These are phyloP conservation scores for Penicillium parvum DNA, from an alignment of 495 filamentous ascomycete genomes.

Conservation along the genomic window DNA sequence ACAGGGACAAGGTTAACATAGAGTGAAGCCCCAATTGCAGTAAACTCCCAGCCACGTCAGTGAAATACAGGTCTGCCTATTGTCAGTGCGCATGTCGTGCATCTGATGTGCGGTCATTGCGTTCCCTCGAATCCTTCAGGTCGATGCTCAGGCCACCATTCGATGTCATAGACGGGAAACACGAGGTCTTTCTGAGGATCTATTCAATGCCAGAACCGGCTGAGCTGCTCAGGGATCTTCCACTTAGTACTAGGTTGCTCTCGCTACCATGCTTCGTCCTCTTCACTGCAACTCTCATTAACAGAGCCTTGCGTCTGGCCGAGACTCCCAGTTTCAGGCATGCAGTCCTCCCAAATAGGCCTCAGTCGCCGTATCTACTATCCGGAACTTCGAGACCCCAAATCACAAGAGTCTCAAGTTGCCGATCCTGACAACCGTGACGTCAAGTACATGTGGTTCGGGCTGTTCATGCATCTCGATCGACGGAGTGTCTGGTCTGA, in stretches of 20 bases:
- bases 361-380: no score
- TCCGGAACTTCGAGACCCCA: no score
- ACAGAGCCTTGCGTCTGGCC: no score
- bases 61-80: neutral
- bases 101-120: slow-evolving; percentile 15
- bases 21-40: neutral
- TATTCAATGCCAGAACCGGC: neutral
- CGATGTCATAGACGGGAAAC: neutral
- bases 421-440: slow-evolving; percentile 5
- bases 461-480: slow-evolving; percentile 17
- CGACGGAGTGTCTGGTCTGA: neutral
- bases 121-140: neutral
- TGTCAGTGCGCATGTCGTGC: slow-evolving; percentile 19
- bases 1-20: no score
- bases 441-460: slow-evolving; percentile 10
- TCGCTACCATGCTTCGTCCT: neutral
- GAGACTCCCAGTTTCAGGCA: no score
- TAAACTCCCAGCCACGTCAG: neutral
- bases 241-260: no score
- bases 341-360: no score
- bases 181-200: slow-evolving; percentile 9
- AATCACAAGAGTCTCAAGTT: neutral
- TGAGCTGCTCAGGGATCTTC: no score
- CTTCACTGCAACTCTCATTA: no score
- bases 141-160: slow-evolving; percentile 7